A percentile compares a stretch with the other conserved stretches of the same genome.
Conservation (phyloP, 129 eudicot species). For the Pulicaria dysenterica region DNA sequence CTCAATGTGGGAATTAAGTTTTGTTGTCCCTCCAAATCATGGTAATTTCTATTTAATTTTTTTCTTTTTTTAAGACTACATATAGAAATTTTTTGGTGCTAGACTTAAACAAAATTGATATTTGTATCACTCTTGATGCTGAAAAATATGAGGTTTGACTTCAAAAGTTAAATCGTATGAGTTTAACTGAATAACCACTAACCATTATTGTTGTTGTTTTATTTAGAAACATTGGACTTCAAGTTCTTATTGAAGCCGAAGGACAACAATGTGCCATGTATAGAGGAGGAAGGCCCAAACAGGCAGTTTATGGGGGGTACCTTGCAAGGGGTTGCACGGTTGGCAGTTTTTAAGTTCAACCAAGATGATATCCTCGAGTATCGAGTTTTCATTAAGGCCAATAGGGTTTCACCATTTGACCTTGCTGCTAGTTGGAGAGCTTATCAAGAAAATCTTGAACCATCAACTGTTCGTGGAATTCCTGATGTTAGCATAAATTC, state of each 20-base stretch:
- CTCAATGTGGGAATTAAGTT: slow-evolving; percentile 92
- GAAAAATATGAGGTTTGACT: slow-evolving; percentile 16
- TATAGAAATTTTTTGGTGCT: neutral
- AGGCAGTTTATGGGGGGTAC: slow-evolving; percentile 73
- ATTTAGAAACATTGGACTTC: slow-evolving; percentile 88
- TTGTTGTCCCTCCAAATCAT: slow-evolving; percentile 96
- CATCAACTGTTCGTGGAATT: slow-evolving; percentile 94
- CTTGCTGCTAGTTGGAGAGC: slow-evolving; percentile 99
- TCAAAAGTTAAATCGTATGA: slow-evolving; percentile 13
- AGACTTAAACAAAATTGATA: neutral
- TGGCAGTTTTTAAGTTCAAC: slow-evolving; percentile 65
- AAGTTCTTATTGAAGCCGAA: slow-evolving; percentile 90
- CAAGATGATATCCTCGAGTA: slow-evolving; percentile 70
- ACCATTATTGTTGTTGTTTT: slow-evolving; percentile 14
- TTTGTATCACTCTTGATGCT: slow-evolving; percentile 11
- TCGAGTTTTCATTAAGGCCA: slow-evolving; percentile 68
- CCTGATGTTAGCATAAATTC: slow-evolving; percentile 89
- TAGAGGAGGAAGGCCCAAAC: slow-evolving; percentile 90
- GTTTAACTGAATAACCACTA: neutral
- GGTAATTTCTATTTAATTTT: slow-evolving; percentile 43
- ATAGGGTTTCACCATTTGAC: slow-evolving; percentile 92
- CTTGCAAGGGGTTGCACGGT: slow-evolving; percentile 74
- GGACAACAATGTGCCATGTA: slow-evolving; percentile 51
- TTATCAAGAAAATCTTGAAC: slow-evolving; percentile 79
- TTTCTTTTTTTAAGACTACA: slow-evolving; percentile 6